A percentile compares a stretch with the other conserved stretches of the same genome.
Evolutionary conservation across 495 filamentous ascomycete genomes (phyloP).

Genomic region (Durotheca rogersii): DNA sequence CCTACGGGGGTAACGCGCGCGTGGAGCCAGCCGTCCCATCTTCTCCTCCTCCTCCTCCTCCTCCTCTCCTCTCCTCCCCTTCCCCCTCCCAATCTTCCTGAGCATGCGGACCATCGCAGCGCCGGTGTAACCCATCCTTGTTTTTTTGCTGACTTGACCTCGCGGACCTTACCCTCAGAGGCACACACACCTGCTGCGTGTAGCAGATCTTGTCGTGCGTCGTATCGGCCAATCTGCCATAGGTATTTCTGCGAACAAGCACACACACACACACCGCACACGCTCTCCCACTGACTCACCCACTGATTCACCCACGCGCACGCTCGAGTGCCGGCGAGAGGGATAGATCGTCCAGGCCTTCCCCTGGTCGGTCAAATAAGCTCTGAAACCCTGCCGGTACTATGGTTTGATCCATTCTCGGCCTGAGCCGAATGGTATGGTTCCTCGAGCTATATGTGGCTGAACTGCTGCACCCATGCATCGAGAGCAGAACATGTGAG

Average conservation of each 20-base stretch:
- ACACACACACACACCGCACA: no score
- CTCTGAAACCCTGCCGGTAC: conserved; percentile 37
- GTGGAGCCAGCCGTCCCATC: no score
- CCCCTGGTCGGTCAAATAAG: conserved; percentile 34
- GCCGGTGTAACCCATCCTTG: conserved; percentile 10
- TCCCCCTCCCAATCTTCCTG: neutral
- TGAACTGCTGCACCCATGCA: conserved; percentile 31
- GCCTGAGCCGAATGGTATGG: conserved; percentile 38
- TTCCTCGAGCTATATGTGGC: conserved; percentile 25
- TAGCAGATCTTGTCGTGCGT: conserved; percentile 17
- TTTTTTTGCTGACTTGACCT: conserved; percentile 7
- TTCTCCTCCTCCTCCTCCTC: no score
- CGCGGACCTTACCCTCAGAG: neutral
- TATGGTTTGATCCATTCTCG: conserved; percentile 34
- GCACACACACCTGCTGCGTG: conserved; percentile 4
- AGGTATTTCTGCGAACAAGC: neutral
- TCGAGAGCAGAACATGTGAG: conserved; percentile 29
- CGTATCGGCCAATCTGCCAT: conserved; percentile 10
- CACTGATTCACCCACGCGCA: no score
- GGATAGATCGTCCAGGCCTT: conserved; percentile 24
- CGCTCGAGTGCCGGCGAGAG: conserved; percentile 3
- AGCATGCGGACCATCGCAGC: conserved; percentile 13
- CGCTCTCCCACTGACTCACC: no score
- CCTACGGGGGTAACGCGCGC: conserved; percentile 4
- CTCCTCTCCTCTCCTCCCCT: neutral